These are phyloP conservation scores for Teratosphaeriaceae sp. DNA, from an alignment of 2,329 filamentous ascomycete genomes.

Conservation along the genomic window DNA sequence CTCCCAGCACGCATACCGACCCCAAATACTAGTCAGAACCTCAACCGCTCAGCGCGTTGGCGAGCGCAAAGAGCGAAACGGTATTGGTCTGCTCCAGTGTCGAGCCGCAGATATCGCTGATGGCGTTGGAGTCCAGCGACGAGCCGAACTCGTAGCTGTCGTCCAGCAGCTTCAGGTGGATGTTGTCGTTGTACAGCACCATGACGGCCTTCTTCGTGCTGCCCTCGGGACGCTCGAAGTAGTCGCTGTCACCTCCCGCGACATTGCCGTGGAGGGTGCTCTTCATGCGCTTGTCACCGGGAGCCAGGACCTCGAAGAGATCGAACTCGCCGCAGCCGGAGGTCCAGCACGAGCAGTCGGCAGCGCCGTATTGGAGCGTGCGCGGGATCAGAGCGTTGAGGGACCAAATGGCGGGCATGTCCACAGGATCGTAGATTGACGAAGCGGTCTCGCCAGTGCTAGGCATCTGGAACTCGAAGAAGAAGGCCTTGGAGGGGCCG, in stretches of 20 bases:
- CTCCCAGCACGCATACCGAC: too few species aligned
- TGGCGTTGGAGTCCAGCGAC: conserved; percentile 27
- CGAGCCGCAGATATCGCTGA: conserved; percentile 29
- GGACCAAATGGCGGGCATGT: conserved; percentile 71
- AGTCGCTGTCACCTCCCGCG: conserved; percentile 62
- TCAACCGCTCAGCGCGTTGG: conserved; percentile 2
- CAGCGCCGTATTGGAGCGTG: conserved; percentile 58
- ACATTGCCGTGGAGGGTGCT: conserved; percentile 61
- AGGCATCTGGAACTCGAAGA: conserved; percentile 70
- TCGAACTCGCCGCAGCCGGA: conserved; percentile 69
- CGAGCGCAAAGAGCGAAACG: conserved; percentile 31
- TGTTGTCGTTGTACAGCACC: conserved; percentile 50
- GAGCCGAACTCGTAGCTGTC: conserved; percentile 32
- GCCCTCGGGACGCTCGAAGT: conserved; percentile 59
- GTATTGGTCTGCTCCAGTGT: conserved; percentile 28
- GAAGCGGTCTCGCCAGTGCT: conserved; percentile 44
- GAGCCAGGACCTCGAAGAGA: conserved; percentile 62
- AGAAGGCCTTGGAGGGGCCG: conserved; percentile 64
- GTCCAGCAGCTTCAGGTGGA: conserved; percentile 50
- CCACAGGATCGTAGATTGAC: conserved; percentile 32
- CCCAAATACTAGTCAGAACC: background rate
- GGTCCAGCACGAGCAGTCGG: conserved; percentile 64
- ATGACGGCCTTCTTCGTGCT: conserved; percentile 58
- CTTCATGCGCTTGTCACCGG: conserved; percentile 60
- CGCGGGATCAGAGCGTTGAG: conserved; percentile 68